These are phyloP conservation scores for Capsicum chinense DNA, from an alignment of 257 asterid species.

Conservation along the genomic window DNA sequence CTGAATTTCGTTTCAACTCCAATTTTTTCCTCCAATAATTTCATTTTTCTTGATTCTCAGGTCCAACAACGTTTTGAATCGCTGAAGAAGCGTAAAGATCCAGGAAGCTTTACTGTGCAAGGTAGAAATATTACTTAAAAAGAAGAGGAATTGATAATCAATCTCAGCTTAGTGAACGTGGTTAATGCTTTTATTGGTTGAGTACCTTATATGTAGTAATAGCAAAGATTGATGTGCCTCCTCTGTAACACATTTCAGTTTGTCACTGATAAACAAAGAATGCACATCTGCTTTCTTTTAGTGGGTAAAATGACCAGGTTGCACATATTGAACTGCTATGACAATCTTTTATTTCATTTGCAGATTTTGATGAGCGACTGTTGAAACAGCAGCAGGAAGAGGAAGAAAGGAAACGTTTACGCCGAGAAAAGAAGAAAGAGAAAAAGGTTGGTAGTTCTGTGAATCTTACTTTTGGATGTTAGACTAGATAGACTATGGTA, in stretches of 20 bases:
- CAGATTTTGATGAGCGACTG: constrained; percentile 90
- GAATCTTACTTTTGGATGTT: background rate
- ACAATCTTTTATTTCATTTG: constrained; percentile 26
- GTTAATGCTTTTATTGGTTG: constrained; percentile 9
- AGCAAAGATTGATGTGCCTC: background rate
- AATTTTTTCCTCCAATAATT: background rate
- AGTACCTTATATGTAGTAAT: constrained; percentile 2
- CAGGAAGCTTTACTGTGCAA: constrained; percentile 83
- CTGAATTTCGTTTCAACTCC: background rate
- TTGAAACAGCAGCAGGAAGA: constrained; percentile 95
- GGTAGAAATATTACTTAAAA: constrained; percentile 47
- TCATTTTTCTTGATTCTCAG: constrained; percentile 44
- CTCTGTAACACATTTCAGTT: background rate
- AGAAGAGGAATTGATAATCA: constrained; percentile 12
- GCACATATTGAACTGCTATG: background rate
- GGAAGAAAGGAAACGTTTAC: constrained; percentile 91
- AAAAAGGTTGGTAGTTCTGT: constrained; percentile 65
- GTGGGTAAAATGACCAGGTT: background rate
- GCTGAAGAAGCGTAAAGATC: constrained; percentile 89
- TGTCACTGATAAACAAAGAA: background rate
- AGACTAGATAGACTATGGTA: background rate
- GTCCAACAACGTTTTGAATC: constrained; percentile 90
- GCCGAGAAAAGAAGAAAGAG: constrained; percentile 96
- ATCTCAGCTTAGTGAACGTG: background rate
- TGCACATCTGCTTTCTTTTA: background rate